Conservation (phyloP, 2,329 filamentous ascomycete species). For the Trichophyton verrucosum region DNA sequence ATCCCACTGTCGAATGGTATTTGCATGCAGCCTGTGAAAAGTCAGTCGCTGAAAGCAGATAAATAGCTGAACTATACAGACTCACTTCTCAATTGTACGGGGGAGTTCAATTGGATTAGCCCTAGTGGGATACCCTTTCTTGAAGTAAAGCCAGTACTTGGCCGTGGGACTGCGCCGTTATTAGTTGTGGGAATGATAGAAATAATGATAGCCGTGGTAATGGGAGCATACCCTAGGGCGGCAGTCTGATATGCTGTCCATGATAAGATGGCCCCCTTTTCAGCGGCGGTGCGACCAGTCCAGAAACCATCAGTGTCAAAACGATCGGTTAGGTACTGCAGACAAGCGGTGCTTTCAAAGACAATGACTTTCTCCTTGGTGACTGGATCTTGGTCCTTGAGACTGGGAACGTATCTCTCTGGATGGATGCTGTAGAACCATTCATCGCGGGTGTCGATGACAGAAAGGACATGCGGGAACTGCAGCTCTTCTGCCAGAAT, state of each 20-base stretch:
- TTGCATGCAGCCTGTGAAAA: conserved; percentile 17
- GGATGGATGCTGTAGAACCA: conserved; percentile 27
- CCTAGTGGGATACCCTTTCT: conserved; percentile 19
- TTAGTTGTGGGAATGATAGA: not conserved
- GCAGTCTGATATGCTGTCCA: conserved; percentile 30
- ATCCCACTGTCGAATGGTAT: conserved; percentile 20
- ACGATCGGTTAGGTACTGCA: conserved; percentile 26
- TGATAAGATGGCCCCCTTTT: conserved; percentile 19
- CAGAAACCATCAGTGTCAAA: conserved; percentile 23
- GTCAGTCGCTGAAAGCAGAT: not conserved
- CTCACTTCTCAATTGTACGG: conserved; percentile 17
- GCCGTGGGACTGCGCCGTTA: conserved; percentile 16
- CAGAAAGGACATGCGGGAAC: conserved; percentile 21
- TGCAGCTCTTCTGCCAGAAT: conserved; percentile 27
- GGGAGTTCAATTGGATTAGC: conserved; percentile 16
- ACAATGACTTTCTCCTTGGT: conserved; percentile 16
- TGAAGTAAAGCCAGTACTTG: conserved; percentile 29
- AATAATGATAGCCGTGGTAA: not conserved
- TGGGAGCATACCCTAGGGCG: conserved; percentile 21
- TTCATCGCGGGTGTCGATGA: conserved; percentile 24
- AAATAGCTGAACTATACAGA: not conserved
- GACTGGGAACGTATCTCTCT: conserved; percentile 25
- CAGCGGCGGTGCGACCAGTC: conserved; percentile 20
- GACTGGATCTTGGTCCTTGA: conserved; percentile 22
- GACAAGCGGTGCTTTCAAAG: conserved; percentile 29